Base-by-base conservation (phyloP, 2,329 filamentous ascomycete genomes). In the Lecanicillium sp. region DNA sequence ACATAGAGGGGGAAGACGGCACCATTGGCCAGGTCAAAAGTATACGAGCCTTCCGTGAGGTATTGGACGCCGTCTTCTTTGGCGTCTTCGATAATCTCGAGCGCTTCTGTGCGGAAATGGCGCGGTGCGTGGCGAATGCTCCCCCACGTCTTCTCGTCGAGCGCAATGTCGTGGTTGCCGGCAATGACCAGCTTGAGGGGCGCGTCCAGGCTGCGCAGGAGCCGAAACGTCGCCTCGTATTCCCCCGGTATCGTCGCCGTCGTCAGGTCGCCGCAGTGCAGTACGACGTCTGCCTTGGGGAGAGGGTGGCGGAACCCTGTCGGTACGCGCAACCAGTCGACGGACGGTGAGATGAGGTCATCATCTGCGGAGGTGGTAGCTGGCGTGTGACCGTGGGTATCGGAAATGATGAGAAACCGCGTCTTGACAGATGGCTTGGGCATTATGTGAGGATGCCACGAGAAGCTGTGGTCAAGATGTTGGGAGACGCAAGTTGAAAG, bases 181-280 rank as follows among this genome's bases (percentile, higher is more conserved):
- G 72, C 62, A 42, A 78, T 75, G 31, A 68, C 62, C 4, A 77
- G 57, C 45, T 75, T 77, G 6, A 77, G 55, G 0, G 68, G 65
- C 2, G 72, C 69, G 5, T 61, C 46, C n/a, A 73, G 49, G 2
- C 41, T 37, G 4, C 59, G 49, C 4, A 78, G 55, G 28, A 68
- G 51, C n/a, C 55, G 42, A 9, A 77, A 55, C 0, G 69, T 60
- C 0, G 48, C 48, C 10, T 46, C 49, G 30, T 65, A 66, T 43
- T 74, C 70, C 2, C 48, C 34, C 0, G 69, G 36, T 8, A 56
- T 58, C 3, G 65, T 68, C 7, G 54, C 53, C 1, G 61, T 52
- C 1, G 69, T 74, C 3, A 77, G 54, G 40, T 76, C 69, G 31
- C 73, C 72, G 44, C 71, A 75, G 55, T 74, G 69, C 3, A 74